Evolutionary conservation across 2,329 filamentous ascomycete genomes (phyloP), one percentile per base, ranked within the genome.

Genomic region (Cucurbitaria berberidis): DNA sequence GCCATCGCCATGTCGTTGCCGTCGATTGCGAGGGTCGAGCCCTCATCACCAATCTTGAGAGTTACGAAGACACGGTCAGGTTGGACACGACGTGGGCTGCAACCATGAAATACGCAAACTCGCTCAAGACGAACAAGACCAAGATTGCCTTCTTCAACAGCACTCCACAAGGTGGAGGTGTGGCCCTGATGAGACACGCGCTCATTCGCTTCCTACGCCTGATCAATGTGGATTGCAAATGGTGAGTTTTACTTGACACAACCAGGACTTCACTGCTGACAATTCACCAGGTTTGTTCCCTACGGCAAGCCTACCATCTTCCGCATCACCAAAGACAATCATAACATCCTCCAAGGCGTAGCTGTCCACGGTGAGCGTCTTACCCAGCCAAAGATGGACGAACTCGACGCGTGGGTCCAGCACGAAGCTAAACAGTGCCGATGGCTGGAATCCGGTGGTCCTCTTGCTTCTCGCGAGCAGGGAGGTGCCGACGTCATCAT

Each of bases 281-380:
- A 19, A 2, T 16, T 18, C 40, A n/a, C 19, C 36, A 39, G 36
- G 36, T 39, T 24, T 39, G 36, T 39, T 13, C 36, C 36, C 11
- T 24, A 39, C n/a, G 19, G 19, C 21, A 22, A 22, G 36, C 19
- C 36, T 39, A 10, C n/a, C 30, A n/a, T 27, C 39, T n/a, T 95
- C 75, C 83, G 89, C 45, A 88, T 91, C 74, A 95, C 90, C 62
- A 95, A 95, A 77, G 92, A 89, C 61, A 89, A 92, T 63, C 90
- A 95, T 83, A 95, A 95, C 75, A 93, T 93, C 59, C 84, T 95
- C 2, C 90, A 95, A 76, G 90, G 90, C 8, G 90, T 93, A 36
- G 86, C 82, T 22, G 32, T 50, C 15, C 83, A 85, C 0, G 82
- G 84, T 2, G 83, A 90, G 62, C 82, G 85, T n/a, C 80, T 93